These are phyloP conservation scores for Grosmannia serpens DNA, from an alignment of 2,329 filamentous ascomycete species.

Conservation along the genomic window DNA sequence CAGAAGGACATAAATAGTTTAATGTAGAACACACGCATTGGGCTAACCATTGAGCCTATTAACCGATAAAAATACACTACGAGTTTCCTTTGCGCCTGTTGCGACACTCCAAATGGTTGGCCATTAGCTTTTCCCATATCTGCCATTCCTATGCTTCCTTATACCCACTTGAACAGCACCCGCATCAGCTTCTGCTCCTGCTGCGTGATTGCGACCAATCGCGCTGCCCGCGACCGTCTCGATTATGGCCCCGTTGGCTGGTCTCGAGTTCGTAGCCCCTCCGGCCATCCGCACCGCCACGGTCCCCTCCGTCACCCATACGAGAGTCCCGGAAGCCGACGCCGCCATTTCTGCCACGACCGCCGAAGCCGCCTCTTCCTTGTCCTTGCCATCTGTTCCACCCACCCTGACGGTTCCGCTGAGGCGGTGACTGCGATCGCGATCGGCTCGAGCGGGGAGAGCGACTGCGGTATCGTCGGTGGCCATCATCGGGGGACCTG, in stretches of 20 bases:
- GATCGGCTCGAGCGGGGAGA: slow-evolving; percentile 25
- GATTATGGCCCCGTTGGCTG: not conserved
- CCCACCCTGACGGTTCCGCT: not conserved
- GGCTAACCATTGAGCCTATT: not conserved
- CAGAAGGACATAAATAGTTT: not conserved
- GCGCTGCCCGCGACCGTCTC: not conserved
- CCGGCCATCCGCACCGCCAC: not conserved
- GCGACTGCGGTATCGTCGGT: slow-evolving; percentile 31
- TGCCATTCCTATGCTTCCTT: not conserved
- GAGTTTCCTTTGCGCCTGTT: not conserved
- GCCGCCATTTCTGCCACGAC: not conserved
- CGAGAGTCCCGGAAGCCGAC: not conserved
- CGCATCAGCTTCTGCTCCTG: not conserved
- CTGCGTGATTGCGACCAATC: not conserved
- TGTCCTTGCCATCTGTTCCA: not conserved
- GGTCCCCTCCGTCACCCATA: too few relatives aligned
- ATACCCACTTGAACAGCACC: not conserved
- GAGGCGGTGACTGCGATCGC: not conserved
- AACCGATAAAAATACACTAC: not conserved
- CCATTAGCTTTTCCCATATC: not conserved
- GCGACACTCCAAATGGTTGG: not conserved
- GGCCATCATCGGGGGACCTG: slow-evolving; percentile 23
- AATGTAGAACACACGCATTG: not conserved
- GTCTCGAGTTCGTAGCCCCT: not conserved
- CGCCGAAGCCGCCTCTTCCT: not conserved